Conservation (phyloP, 257 asterid genomes). For the Oldenlandia corymbosa region DNA sequence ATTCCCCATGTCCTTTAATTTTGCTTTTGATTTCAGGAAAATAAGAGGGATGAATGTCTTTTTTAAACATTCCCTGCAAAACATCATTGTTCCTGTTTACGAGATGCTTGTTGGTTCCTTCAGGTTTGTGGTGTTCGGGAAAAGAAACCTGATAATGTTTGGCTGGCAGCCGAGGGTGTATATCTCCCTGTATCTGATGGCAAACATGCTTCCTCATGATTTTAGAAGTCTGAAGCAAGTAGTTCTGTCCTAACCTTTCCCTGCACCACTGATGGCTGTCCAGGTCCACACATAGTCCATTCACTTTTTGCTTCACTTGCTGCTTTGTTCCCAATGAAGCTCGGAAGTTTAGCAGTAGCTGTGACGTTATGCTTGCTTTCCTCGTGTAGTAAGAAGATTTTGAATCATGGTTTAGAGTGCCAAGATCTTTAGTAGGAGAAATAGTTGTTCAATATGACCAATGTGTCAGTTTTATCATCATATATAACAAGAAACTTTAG, state of each 20-base stretch:
- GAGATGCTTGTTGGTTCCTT: slow-evolving; percentile 13
- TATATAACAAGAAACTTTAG: neutral
- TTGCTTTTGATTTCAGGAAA: neutral
- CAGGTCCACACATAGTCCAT: too few relatives aligned
- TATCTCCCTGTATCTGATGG: slow-evolving; percentile 64
- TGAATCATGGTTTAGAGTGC: neutral
- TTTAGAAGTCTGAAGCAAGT: neutral
- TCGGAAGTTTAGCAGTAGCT: neutral
- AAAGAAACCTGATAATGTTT: slow-evolving; percentile 80
- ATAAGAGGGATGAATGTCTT: neutral
- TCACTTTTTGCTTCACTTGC: neutral
- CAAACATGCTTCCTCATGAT: slow-evolving; percentile 37
- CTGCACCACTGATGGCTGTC: too few relatives aligned
- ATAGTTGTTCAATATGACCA: neutral
- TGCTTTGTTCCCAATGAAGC: neutral
- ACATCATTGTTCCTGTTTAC: neutral
- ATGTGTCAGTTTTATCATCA: neutral
- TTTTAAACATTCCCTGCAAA: neutral
- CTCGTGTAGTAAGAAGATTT: neutral
- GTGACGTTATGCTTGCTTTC: neutral
- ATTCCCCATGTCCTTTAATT: neutral
- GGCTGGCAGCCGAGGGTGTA: slow-evolving; percentile 98
- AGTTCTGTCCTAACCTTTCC: neutral
- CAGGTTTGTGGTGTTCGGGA: slow-evolving; percentile 93
- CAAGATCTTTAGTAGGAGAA: too few relatives aligned